These are phyloP conservation scores for Penicillium psychrosexuale DNA, from an alignment of 2,329 filamentous ascomycete species.

Conservation along the genomic window DNA sequence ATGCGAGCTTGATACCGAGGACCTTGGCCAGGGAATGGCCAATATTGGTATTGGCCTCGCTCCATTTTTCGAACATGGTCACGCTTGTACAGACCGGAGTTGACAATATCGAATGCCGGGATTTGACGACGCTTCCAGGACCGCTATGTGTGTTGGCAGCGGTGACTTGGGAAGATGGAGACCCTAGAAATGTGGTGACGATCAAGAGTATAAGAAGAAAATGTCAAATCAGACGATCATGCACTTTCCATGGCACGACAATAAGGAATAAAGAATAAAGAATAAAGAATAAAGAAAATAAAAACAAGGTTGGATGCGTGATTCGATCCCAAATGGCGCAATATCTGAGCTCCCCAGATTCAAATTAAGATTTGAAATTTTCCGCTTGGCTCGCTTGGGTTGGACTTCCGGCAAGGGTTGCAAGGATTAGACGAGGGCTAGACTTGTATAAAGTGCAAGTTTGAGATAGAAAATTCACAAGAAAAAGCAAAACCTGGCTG, in stretches of 20 bases:
- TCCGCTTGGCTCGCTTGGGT: constrained; percentile 7
- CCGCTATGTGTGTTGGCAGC: background rate
- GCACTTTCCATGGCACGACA: constrained; percentile 11
- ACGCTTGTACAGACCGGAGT: constrained; percentile 1
- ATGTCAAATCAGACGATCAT: constrained; percentile 14
- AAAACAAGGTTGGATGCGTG: constrained; percentile 18
- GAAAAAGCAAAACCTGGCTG: background rate
- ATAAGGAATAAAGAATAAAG: background rate
- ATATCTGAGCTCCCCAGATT: constrained; percentile 25
- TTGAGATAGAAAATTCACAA: background rate
- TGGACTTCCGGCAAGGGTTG: background rate
- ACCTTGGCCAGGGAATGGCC: constrained; percentile 73
- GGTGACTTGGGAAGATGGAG: background rate
- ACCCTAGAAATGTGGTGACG: constrained; percentile 11
- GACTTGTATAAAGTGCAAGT: background rate
- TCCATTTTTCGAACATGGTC: background rate
- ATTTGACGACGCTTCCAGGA: background rate
- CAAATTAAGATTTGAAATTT: constrained; percentile 8
- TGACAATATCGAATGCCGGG: constrained; percentile 3
- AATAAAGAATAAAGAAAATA: background rate
- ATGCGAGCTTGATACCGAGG: constrained; percentile 77
- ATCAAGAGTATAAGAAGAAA: constrained; percentile 14
- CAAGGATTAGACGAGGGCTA: constrained; percentile 7
- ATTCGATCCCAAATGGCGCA: constrained; percentile 23
- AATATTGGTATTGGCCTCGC: constrained; percentile 51